Conservation (phyloP, 108 stramenopile species). For the Phaeodactylum tricornutum region DNA sequence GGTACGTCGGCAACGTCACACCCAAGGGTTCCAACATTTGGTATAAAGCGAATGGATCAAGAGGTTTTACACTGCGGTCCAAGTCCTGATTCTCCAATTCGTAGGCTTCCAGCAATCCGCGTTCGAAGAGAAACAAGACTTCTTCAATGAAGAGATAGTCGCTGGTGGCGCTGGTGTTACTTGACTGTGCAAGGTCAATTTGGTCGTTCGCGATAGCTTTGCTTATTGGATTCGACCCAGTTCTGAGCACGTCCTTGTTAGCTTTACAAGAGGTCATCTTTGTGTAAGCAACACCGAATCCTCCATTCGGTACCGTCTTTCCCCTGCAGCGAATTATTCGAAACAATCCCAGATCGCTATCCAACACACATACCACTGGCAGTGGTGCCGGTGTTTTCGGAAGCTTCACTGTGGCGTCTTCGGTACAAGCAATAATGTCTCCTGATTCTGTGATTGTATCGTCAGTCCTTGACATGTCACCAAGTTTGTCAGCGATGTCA, state of each 20-base stretch:
- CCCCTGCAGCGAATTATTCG: too few relatives aligned
- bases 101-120: constrained; percentile 44
- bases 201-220: constrained; percentile 3
- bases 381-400: too few relatives aligned
- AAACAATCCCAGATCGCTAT: too few relatives aligned
- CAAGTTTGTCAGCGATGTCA: too few relatives aligned
- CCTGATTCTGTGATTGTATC: too few relatives aligned
- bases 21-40: constrained; percentile 35
- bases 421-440: too few relatives aligned
- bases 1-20: constrained; percentile 40
- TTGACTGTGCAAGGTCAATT: neutral
- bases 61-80: constrained; percentile 28
- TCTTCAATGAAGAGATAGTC: constrained; percentile 72
- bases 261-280: constrained; percentile 5
- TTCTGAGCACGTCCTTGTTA: constrained; percentile 1
- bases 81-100: constrained; percentile 4
- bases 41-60: constrained; percentile 12
- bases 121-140: constrained; percentile 59
- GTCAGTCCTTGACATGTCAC: too few relatives aligned
- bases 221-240: neutral
- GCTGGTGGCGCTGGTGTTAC: constrained; percentile 8
- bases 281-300: constrained; percentile 42
- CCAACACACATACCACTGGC: too few relatives aligned
- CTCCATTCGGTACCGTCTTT: constrained; percentile 41
- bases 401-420: too few relatives aligned